Evolutionary conservation across 805 yeast species (phyloP).

Genomic region (Millerago galiae): DNA sequence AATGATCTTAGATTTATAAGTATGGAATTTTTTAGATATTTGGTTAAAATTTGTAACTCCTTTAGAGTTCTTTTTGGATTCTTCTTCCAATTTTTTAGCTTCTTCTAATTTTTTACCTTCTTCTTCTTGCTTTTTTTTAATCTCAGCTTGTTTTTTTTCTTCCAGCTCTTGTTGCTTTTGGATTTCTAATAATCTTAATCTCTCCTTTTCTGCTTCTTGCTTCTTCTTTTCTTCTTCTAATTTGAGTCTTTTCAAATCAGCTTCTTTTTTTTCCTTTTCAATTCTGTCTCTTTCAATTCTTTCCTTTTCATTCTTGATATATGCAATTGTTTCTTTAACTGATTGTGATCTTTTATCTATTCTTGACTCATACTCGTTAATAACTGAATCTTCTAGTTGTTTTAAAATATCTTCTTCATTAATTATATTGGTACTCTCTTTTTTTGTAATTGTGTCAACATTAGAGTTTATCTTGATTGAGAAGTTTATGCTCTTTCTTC

Average conservation of each 20-base stretch:
- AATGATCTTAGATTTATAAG: conserved; percentile 44
- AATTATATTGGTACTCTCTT: not conserved
- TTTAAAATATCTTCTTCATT: conserved; percentile 9
- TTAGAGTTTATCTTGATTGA: not conserved
- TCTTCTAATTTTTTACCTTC: conserved; percentile 21
- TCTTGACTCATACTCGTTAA: not conserved
- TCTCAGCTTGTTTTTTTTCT: conserved; percentile 9
- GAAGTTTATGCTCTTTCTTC: not conserved
- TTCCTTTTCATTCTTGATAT: conserved; percentile 11
- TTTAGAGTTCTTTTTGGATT: conserved; percentile 16
- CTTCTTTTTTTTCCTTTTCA: conserved; percentile 8
- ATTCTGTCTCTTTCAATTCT: conserved; percentile 11
- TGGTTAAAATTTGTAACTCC: conserved; percentile 29
- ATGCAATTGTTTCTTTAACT: conserved; percentile 13
- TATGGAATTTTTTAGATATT: conserved; percentile 38
- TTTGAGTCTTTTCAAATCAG: conserved; percentile 9
- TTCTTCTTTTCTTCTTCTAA: conserved; percentile 13
- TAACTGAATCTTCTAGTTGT: conserved; percentile 8
- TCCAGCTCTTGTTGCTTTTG: conserved; percentile 7
- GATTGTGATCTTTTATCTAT: conserved; percentile 10
- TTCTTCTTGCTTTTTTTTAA: conserved; percentile 11
- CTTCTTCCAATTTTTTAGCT: conserved; percentile 8
- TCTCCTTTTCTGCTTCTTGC: conserved; percentile 7
- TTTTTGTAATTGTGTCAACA: not conserved
- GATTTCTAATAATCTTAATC: conserved; percentile 16